Percentiles rank a stretch among this genome's conserved stretches.
Evolutionary conservation across 495 filamentous ascomycete species (phyloP).

Genomic region (Trichoderma virens): DNA sequence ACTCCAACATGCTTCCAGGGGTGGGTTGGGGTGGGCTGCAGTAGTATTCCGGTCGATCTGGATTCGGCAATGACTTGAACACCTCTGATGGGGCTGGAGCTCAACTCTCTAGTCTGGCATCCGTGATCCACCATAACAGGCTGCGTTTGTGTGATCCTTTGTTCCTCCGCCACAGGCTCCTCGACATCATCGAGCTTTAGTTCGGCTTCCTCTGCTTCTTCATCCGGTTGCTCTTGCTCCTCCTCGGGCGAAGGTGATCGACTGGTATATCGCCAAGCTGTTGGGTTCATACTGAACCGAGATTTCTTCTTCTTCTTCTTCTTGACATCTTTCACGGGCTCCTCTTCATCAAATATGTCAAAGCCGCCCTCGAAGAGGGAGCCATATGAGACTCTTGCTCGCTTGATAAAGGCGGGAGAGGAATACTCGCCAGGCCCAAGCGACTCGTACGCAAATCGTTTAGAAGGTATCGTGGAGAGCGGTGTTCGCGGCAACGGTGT

Average conservation of each 20-base stretch:
- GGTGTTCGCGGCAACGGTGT: not conserved
- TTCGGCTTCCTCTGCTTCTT: not conserved
- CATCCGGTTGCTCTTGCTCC: constrained; percentile 12
- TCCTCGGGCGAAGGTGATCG: constrained; percentile 59
- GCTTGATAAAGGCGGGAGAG: constrained; percentile 72
- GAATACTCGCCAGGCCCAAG: constrained; percentile 40
- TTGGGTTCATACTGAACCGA: constrained; percentile 60
- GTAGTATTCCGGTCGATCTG: not conserved
- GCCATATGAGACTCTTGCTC: constrained; percentile 52
- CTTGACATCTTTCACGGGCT: constrained; percentile 54
- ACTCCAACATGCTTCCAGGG: not conserved
- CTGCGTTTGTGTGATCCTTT: not conserved
- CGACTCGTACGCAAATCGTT: not conserved
- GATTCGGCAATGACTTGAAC: constrained; percentile 3
- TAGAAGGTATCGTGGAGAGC: constrained; percentile 7
- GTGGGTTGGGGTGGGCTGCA: not conserved
- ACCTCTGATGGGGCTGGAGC: not conserved
- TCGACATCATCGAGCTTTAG: constrained; percentile 18
- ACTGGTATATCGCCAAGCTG: constrained; percentile 63
- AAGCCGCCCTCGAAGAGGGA: constrained; percentile 49
- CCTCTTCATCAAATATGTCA: constrained; percentile 66
- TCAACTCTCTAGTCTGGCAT: constrained; percentile 29
- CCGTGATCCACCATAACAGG: constrained; percentile 38
- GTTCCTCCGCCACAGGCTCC: not conserved
- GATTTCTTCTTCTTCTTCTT: constrained; percentile 51